These are phyloP conservation scores for Quercus lobata DNA, from an alignment of 331 rosid genomes.

Conservation along the genomic window DNA sequence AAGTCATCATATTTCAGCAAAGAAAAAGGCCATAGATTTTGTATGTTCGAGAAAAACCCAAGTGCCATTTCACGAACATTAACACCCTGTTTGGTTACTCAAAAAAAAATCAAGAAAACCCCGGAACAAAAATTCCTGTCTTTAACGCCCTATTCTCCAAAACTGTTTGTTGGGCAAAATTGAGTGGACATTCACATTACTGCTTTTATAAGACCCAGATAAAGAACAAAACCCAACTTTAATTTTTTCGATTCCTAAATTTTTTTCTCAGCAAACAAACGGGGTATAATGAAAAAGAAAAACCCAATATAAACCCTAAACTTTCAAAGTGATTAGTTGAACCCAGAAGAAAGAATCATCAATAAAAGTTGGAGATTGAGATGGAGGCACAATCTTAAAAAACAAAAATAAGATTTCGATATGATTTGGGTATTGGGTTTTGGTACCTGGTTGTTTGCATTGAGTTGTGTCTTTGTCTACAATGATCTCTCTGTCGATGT, in stretches of 20 bases:
- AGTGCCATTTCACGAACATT: slow-evolving; percentile 42
- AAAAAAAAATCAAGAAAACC: background rate
- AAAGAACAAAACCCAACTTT: background rate
- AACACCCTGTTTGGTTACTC: background rate
- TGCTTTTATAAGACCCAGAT: background rate
- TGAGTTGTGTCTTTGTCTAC: no score
- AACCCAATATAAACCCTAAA: background rate
- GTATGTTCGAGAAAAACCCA: slow-evolving; percentile 44
- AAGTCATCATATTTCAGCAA: slow-evolving; percentile 43
- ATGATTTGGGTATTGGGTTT: no score
- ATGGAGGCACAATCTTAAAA: no score
- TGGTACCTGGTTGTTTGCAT: no score
- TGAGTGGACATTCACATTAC: background rate
- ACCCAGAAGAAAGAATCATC: background rate
- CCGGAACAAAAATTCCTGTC: background rate
- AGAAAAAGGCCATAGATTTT: slow-evolving; percentile 65
- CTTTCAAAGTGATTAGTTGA: background rate
- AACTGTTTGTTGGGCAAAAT: background rate
- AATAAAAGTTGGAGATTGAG: background rate
- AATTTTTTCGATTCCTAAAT: background rate
- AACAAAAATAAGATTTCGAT: no score
- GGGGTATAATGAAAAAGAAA: background rate
- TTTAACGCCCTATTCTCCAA: background rate
- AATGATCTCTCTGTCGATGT: no score
- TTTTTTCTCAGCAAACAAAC: background rate